A percentile compares a stretch with the other conserved stretches of the same genome.
phyloP scores from a whole-genome alignment of 2,329 filamentous ascomycete species.

The Ramularia collo-cygni region DNA sequence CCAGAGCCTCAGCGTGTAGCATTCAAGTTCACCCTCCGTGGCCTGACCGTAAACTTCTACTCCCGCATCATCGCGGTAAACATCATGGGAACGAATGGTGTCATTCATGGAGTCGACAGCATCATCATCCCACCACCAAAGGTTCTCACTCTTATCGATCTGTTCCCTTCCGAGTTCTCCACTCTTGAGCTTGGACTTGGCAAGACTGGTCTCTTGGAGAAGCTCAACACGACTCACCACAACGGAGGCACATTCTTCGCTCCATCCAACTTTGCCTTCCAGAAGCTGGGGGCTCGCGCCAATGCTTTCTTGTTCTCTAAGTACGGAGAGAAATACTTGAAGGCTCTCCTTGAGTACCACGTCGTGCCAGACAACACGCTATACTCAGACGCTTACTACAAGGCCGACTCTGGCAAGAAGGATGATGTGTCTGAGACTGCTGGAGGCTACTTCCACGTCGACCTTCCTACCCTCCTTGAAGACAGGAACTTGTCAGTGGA shows the following conservation, averaged over 20 bases:
- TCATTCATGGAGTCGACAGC: slow-evolving; percentile 69
- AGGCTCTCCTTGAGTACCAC: slow-evolving; percentile 72
- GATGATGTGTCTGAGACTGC: slow-evolving; percentile 27
- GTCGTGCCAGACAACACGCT: slow-evolving; percentile 66
- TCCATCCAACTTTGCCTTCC: slow-evolving; percentile 74
- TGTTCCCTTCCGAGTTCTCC: slow-evolving; percentile 65
- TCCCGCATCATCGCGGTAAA: slow-evolving; percentile 63
- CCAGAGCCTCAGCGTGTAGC: slow-evolving; percentile 62
- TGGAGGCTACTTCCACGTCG: slow-evolving; percentile 55
- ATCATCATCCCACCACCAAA: slow-evolving; percentile 70
- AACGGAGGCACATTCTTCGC: slow-evolving; percentile 72
- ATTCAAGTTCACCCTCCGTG: slow-evolving; percentile 55
- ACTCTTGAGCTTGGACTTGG: slow-evolving; percentile 68
- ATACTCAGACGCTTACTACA: slow-evolving; percentile 78
- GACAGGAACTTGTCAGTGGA: slow-evolving; percentile 64
- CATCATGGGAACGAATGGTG: slow-evolving; percentile 68
- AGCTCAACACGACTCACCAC: slow-evolving; percentile 48
- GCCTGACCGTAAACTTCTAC: slow-evolving; percentile 70
- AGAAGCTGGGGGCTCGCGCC: slow-evolving; percentile 60
- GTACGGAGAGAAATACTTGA: slow-evolving; percentile 66
- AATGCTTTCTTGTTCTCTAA: slow-evolving; percentile 83
- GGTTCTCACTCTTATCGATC: slow-evolving; percentile 55
- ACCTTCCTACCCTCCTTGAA: slow-evolving; percentile 65
- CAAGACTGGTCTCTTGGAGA: slow-evolving; percentile 64
- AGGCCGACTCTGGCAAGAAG: slow-evolving; percentile 27